A percentile compares a stretch with the other conserved stretches of the same genome.
Conservation (phyloP, 768 basidiomycete genomes). For the Termitomyces sp. region DNA sequence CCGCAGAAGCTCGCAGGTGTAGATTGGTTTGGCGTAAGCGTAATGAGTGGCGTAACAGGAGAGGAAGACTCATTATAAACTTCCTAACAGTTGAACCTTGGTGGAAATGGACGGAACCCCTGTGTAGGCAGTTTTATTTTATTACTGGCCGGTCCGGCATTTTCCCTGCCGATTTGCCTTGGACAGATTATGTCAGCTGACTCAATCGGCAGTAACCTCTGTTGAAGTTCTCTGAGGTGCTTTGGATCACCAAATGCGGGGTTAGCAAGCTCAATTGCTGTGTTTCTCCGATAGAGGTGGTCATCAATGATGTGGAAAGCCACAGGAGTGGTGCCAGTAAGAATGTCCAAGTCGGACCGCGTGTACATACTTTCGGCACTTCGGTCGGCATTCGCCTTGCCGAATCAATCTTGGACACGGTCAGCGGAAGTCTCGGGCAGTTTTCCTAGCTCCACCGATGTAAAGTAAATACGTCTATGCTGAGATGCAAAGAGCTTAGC, state of each 20-base stretch:
- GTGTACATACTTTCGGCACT: too few species aligned
- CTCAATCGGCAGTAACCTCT: too few species aligned
- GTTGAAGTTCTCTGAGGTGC: too few species aligned
- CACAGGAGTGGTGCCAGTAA: slow-evolving; percentile 66
- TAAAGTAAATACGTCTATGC: slow-evolving; percentile 8
- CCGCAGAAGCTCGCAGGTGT: not conserved
- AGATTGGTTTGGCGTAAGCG: not conserved
- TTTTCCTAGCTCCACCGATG: not conserved
- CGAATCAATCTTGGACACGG: not conserved
- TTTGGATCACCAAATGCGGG: slow-evolving; percentile 10
- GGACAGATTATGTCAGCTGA: too few species aligned
- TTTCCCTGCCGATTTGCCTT: too few species aligned
- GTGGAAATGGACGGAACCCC: too few species aligned
- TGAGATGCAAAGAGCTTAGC: slow-evolving; percentile 29
- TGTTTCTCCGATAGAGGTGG: slow-evolving; percentile 68
- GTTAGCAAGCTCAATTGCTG: slow-evolving; percentile 64
- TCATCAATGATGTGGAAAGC: slow-evolving; percentile 91
- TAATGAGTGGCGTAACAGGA: not conserved
- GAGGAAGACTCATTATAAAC: not conserved
- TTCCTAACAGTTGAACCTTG: too few species aligned
- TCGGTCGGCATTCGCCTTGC: too few species aligned
- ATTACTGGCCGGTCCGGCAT: too few species aligned
- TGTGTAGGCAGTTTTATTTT: too few species aligned
- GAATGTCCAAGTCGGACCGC: slow-evolving; percentile 48
- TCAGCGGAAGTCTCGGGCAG: not conserved